These are phyloP conservation scores for Triticum monococcum DNA, from an alignment of 176 grass and related monocot species.

Conservation along the genomic window DNA sequence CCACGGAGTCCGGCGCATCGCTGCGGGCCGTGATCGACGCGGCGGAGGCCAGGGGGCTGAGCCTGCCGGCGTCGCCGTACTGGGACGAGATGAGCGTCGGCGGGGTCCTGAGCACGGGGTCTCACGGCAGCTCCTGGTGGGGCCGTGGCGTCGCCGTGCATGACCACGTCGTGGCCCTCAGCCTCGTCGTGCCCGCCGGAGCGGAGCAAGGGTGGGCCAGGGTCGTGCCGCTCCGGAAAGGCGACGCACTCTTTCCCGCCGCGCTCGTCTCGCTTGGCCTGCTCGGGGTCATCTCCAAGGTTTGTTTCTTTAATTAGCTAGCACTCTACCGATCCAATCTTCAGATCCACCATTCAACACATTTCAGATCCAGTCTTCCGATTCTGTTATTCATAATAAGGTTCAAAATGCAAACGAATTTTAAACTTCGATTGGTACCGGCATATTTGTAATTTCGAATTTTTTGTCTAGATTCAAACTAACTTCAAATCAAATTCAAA, in stretches of 20 bases:
- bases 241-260: conserved; percentile 62
- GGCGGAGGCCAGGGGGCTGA: conserved; percentile 53
- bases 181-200: conserved; percentile 45
- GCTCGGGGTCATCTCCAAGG: conserved; percentile 78
- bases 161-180: conserved; percentile 60
- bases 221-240: conserved; percentile 34
- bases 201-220: conserved; percentile 44
- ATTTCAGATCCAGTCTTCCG: too few species aligned
- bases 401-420: too few species aligned
- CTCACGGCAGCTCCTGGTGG: conserved; percentile 96
- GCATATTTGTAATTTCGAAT: too few species aligned
- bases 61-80: conserved; percentile 71
- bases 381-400: too few species aligned
- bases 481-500: too few species aligned
- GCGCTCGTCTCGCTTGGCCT: conserved; percentile 72
- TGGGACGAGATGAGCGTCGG: conserved; percentile 85
- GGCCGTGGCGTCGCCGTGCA: conserved; percentile 67
- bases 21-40: conserved; percentile 65
- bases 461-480: too few species aligned
- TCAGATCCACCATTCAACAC: too few species aligned
- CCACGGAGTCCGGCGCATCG: conserved; percentile 57
- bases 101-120: conserved; percentile 65
- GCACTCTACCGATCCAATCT: too few species aligned
- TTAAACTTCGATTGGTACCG: too few species aligned
- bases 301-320: neutral